These are phyloP conservation scores for Phytophthora ohioensis DNA, from an alignment of 352 stramenopile species.

Conservation along the genomic window DNA sequence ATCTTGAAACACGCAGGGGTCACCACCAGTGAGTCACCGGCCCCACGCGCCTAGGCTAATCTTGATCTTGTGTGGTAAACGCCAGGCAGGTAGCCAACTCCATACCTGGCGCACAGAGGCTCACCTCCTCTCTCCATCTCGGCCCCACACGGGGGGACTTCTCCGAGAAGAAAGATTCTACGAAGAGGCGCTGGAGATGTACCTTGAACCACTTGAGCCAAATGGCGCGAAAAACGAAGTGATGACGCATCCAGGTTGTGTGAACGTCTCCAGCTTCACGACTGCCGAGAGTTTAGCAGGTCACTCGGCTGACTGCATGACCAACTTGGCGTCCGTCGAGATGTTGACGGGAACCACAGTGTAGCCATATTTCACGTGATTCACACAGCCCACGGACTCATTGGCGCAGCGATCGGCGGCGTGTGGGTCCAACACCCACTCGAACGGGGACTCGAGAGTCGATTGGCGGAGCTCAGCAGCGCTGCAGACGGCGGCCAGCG, in stretches of 20 bases:
- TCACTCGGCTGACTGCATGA: constrained; percentile 52
- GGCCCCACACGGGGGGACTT: too few species aligned
- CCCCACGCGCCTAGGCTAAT: too few species aligned
- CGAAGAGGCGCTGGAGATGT: too few species aligned
- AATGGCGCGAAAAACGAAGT: too few species aligned
- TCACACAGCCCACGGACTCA: constrained; percentile 45
- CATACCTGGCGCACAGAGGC: too few species aligned
- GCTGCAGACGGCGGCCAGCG: neutral
- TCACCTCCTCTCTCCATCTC: too few species aligned
- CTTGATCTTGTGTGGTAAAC: too few species aligned
- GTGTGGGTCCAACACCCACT: constrained; percentile 55
- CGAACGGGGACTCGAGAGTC: constrained; percentile 37
- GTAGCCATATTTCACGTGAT: constrained; percentile 65
- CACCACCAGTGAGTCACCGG: too few species aligned
- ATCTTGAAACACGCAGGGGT: too few species aligned
- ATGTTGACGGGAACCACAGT: constrained; percentile 54
- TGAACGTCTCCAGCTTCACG: constrained; percentile 55
- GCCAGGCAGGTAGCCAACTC: too few species aligned
- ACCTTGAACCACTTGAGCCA: too few species aligned
- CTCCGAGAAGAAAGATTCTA: too few species aligned
- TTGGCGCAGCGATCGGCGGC: constrained; percentile 48
- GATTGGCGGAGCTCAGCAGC: constrained; percentile 7
- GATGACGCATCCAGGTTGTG: constrained; percentile 56
- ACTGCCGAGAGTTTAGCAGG: constrained; percentile 47
- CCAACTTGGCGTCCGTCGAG: constrained; percentile 35